phyloP scores from a whole-genome alignment of 129 eudicot genomes.

The Smallanthus sonchifolius region DNA sequence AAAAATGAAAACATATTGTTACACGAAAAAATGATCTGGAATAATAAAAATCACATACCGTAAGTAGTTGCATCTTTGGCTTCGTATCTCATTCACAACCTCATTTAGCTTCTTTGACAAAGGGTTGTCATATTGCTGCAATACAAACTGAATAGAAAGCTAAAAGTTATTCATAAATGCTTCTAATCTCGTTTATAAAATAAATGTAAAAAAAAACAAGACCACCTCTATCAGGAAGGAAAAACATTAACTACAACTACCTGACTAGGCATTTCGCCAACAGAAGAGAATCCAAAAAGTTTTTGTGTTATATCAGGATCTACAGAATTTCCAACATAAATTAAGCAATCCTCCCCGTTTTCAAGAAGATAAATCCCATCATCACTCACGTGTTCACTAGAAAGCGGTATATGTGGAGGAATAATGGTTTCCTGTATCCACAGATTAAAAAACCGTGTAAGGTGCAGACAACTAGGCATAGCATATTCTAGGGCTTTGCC shows the following conservation, averaged over 20 bases:
- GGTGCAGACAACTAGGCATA: background rate
- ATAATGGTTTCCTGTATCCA: conserved; percentile 57
- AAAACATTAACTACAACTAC: conserved; percentile 36
- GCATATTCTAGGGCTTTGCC: background rate
- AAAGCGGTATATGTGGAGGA: conserved; percentile 67
- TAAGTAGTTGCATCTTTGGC: conserved; percentile 89
- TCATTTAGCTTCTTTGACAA: conserved; percentile 86
- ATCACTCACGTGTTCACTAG: conserved; percentile 79
- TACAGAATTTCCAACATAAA: conserved; percentile 64
- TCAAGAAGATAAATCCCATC: conserved; percentile 91
- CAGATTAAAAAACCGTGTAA: conserved; percentile 41
- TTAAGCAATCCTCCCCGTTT: conserved; percentile 81
- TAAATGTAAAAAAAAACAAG: background rate
- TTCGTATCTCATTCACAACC: conserved; percentile 81
- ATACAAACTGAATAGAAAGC: conserved; percentile 54
- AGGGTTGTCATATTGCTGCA: conserved; percentile 82
- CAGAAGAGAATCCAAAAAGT: conserved; percentile 68
- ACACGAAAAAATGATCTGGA: background rate
- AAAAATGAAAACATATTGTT: background rate
- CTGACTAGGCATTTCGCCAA: conserved; percentile 70
- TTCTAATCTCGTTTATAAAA: too few relatives aligned
- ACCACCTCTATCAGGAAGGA: background rate
- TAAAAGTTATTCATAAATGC: background rate
- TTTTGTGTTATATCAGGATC: conserved; percentile 46
- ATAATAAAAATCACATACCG: conserved; percentile 43